Base-by-base conservation (phyloP, 441 rosid species). In the Populus trichocarpa region DNA sequence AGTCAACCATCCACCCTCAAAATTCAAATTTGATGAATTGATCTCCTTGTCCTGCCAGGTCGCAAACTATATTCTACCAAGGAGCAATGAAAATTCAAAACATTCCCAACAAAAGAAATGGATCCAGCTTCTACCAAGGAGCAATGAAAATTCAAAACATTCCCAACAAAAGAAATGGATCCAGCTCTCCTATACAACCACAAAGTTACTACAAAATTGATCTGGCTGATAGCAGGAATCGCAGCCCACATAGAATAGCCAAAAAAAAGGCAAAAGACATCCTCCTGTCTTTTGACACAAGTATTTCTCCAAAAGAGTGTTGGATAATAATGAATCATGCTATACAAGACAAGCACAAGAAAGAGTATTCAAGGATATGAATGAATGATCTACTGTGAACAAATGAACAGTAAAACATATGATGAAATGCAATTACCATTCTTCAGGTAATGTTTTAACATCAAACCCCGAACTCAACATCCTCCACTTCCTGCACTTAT, bases 401-500 rank as follows among this genome's bases (percentile, higher is more conserved):
- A 3, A 28, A 40, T 8, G 8, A 33, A 77, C 32, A 26, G 12
- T 7, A 1, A 10, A 35, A 10, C 6, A 3, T 32, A 42, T 42
- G 2, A 32, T 5, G 30, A 78, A 20, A 20, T 14, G 73, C 9
- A 28, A 36, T 42, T 78, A 85, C 87, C 84, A 85, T 67, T 85
- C 85, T 35, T 59, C 20, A 36, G 85, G 87, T 71, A 85, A 78
- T 23, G 33, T 33, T 40, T 73, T 76, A 84, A 59, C 25, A 77
- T 85, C 67, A 68, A 78, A 85, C 57, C 75, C 85, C 9, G 80
- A 11, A 71, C 46, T 71, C 77, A 85, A 50, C 75, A 70, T 70
- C 81, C 87, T 80, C 85, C 87, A 85, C 80, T 82, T 84, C 75
- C 87, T 77, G 71, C 87, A 82, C 81, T 83, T 82, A 11, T 85